phyloP scores from a whole-genome alignment of 177 flowering plant species.

The Tripterygium wilfordii region DNA sequence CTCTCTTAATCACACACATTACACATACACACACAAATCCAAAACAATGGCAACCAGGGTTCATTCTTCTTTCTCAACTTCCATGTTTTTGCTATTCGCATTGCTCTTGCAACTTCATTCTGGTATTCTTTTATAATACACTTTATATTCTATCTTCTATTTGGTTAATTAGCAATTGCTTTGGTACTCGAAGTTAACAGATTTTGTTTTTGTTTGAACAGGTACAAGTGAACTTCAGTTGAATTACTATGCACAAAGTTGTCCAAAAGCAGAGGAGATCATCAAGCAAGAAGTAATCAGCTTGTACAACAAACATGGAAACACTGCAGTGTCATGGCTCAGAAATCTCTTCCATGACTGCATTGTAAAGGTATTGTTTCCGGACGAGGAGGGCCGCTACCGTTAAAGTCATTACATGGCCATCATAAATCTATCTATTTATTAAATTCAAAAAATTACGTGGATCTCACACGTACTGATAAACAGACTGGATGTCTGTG shows the following conservation, averaged over 20 bases:
- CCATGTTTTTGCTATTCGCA: conserved; percentile 21
- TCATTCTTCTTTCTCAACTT: conserved; percentile 1
- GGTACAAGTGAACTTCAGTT: conserved; percentile 42
- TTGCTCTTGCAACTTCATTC: conserved; percentile 25
- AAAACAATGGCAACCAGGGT: conserved; percentile 14
- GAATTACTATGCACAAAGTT: conserved; percentile 57
- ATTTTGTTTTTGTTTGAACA: conserved; percentile 3
- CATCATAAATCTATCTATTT: too few species aligned
- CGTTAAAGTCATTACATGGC: too few species aligned
- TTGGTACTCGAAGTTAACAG: neutral
- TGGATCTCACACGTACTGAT: too few species aligned
- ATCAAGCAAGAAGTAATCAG: conserved; percentile 57
- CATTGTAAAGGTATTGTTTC: conserved; percentile 52
- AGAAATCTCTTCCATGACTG: conserved; percentile 91
- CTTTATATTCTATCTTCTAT: neutral
- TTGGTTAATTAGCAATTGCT: neutral
- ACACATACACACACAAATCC: neutral
- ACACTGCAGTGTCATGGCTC: conserved; percentile 87
- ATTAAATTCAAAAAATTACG: too few species aligned
- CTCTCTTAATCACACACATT: too few species aligned
- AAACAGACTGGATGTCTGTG: too few species aligned
- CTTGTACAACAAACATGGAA: conserved; percentile 60
- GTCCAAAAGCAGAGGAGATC: conserved; percentile 83
- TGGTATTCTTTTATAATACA: conserved; percentile 8
- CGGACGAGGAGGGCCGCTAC: too few species aligned